Evolutionary conservation across 805 yeast genomes (phyloP).

Genomic region (Schizosaccharomyces japonicus): DNA sequence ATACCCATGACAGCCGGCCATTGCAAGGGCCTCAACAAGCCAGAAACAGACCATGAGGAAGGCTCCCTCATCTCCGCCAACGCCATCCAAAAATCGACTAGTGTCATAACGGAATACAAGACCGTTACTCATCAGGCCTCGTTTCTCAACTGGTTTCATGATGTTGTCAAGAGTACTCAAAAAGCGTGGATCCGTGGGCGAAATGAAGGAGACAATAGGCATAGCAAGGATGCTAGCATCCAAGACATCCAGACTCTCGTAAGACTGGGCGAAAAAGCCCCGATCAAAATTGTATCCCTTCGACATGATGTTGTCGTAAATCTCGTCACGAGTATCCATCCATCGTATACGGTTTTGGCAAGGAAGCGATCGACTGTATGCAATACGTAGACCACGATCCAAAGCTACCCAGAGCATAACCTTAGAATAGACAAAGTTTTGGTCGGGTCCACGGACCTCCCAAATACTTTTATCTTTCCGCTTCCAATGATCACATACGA

Average conservation of each 20-base stretch:
- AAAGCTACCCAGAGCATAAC: conserved; percentile 5
- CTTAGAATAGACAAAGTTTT: not conserved
- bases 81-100: not conserved
- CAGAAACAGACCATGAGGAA: conserved; percentile 1
- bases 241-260: not conserved
- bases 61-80: conserved; percentile 4
- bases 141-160: not conserved
- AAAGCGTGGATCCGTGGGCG: conserved; percentile 3
- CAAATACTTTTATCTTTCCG: conserved; percentile 1
- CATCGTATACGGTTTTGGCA: not conserved
- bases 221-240: conserved; percentile 1
- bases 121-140: conserved; percentile 1
- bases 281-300: not conserved
- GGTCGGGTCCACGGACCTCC: not conserved
- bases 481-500: conserved; percentile 2
- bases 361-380: not conserved
- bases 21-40: conserved; percentile 3
- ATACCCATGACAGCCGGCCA: conserved; percentile 2
- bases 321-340: not conserved
- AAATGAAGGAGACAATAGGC: conserved; percentile 3
- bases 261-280: conserved; percentile 1
- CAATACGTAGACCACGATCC: conserved; percentile 3
- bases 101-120: not conserved
- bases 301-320: not conserved
- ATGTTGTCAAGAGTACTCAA: conserved; percentile 3